Evolutionary conservation across 192 early-diverging fungal species (phyloP), one percentile per base, ranked within the genome.

Genomic region (Phlyctochytrium arcticum): DNA sequence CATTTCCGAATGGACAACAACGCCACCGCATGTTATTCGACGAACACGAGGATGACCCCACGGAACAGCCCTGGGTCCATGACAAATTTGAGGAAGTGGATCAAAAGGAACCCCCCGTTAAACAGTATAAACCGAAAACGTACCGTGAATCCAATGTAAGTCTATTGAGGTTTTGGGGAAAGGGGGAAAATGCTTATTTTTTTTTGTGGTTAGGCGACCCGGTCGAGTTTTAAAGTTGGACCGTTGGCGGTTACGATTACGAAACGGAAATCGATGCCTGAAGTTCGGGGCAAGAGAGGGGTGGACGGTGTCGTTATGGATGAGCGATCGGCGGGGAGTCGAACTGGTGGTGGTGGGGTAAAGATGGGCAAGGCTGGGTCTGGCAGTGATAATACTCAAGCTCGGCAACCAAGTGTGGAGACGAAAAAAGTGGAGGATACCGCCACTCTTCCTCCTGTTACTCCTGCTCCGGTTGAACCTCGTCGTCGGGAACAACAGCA

Each of bases 11-110:
- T n/a, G n/a, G n/a, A n/a, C n/a, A 44, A 2, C 21, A 19, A 44
- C 39, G 0, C 39, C 2, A 37, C 36, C 64, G 32, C 24, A 60
- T 36, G 19, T 19, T 60, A 9, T 58, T 19, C 3, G 48, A 68
- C 26, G 23, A 29, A 44, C 21, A 12, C 5, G 66, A 48, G 35
- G 29, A 42, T n/a, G 58, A 62, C 32, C 60, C 60, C 5, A 54
- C 60, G 36, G 60, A 53, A 23, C 34, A 62, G 30, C 6, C 15
- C 21, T 69, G 68, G 68, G 60, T 62, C n/a, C 68, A 69, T 34
- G 68, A 69, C 44, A 69, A 69, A 31, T 69, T 63, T 47, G 68
- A 62, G 21, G 68, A 69, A 26, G 51, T 55, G 9, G 50, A 23
- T 12, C 30, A 62, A 10, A 24, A 44, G 37, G 19, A 30, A 15